Evolutionary conservation across 2,329 filamentous ascomycete genomes (phyloP).

Genomic region (Corniculantispora saksenae): DNA sequence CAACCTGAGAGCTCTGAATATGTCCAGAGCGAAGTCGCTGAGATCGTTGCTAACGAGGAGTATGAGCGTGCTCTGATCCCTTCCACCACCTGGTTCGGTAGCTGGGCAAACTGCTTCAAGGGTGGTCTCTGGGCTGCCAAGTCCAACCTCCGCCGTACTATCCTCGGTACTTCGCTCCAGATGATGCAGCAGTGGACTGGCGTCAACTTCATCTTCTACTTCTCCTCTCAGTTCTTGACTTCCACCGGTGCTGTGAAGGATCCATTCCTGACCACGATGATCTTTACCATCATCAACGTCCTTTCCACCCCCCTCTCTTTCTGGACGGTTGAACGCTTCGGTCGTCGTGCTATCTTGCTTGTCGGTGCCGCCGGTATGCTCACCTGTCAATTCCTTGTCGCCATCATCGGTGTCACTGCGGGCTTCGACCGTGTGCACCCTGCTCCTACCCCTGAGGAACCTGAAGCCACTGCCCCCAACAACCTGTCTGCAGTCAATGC

Average conservation of each 20-base stretch:
- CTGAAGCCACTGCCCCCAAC: constrained; percentile 43
- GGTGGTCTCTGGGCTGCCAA: constrained; percentile 63
- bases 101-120: constrained; percentile 69
- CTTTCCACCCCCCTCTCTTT: constrained; percentile 84
- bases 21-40: constrained; percentile 76
- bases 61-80: constrained; percentile 75
- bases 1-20: constrained; percentile 72
- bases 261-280: constrained; percentile 78
- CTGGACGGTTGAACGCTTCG: constrained; percentile 79
- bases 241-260: constrained; percentile 74
- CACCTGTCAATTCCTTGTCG: constrained; percentile 83
- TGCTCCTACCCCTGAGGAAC: constrained; percentile 43
- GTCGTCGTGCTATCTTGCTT: constrained; percentile 78
- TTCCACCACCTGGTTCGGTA: constrained; percentile 61
- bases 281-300: constrained; percentile 89
- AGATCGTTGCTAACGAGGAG: constrained; percentile 87
- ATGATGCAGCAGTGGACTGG: constrained; percentile 85
- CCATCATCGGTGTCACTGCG: constrained; percentile 68
- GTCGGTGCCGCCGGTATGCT: constrained; percentile 80
- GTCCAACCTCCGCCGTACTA: constrained; percentile 69
- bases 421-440: constrained; percentile 53
- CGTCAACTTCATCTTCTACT: constrained; percentile 93
- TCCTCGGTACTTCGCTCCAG: constrained; percentile 71
- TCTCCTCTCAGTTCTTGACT: constrained; percentile 82
- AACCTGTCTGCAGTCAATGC: constrained; percentile 62